Percentiles rank a stretch among this genome's conserved stretches.
Evolutionary conservation across 2,329 filamentous ascomycete species (phyloP).

Genomic region (Fusarium nurragi): DNA sequence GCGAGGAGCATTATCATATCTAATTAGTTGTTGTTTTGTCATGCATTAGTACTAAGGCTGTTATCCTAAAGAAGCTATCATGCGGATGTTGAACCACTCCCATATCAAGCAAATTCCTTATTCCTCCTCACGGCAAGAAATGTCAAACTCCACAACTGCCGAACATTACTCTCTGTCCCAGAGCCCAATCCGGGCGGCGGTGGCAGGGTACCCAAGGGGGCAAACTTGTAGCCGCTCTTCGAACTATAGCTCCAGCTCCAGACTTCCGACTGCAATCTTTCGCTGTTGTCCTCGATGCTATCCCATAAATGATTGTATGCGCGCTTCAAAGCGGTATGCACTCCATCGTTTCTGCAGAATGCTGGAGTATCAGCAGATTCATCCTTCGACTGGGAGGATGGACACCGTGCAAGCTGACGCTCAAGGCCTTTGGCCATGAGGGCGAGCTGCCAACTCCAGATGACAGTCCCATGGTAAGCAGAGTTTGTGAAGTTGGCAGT

Average conservation of each 20-base stretch:
- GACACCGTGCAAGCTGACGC: slow-evolving; percentile 65
- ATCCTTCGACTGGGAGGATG: neutral
- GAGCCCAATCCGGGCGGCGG: slow-evolving; percentile 20
- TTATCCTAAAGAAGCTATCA: too few relatives aligned
- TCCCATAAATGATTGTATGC: slow-evolving; percentile 72
- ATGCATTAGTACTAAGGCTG: neutral
- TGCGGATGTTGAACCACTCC: too few relatives aligned
- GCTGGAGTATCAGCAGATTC: slow-evolving; percentile 46
- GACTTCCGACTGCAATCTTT: slow-evolving; percentile 64
- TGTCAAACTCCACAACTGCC: slow-evolving; percentile 36
- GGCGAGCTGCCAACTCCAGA: slow-evolving; percentile 72
- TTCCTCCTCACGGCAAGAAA: slow-evolving; percentile 34
- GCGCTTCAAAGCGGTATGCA: slow-evolving; percentile 56
- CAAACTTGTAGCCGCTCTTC: slow-evolving; percentile 33
- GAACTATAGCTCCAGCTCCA: slow-evolving; percentile 67
- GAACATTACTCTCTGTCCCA: slow-evolving; percentile 32
- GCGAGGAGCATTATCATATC: too few relatives aligned
- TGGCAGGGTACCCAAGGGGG: slow-evolving; percentile 36
- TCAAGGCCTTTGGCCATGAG: slow-evolving; percentile 72
- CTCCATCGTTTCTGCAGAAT: slow-evolving; percentile 59
- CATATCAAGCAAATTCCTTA: neutral
- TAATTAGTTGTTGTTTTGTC: too few relatives aligned
- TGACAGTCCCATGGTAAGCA: slow-evolving; percentile 69
- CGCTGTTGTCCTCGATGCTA: slow-evolving; percentile 63
- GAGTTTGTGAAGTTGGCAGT: slow-evolving; percentile 63